phyloP scores from a whole-genome alignment of 1,284 basidiomycete species.

The Heterobasidion annosum region DNA sequence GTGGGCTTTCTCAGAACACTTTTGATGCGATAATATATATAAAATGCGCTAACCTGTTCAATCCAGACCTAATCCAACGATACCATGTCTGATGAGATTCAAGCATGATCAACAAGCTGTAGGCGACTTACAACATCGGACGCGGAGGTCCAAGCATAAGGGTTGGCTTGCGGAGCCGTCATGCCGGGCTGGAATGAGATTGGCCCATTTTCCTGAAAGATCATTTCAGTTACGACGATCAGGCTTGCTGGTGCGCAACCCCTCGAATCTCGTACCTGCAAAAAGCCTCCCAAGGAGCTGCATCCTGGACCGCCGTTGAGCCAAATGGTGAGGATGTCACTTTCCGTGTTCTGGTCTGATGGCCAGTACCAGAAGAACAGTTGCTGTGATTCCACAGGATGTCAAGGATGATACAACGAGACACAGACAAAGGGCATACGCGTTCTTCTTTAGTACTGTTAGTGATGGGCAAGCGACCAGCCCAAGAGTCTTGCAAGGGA shows the following conservation, averaged over 20 bases:
- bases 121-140: neutral
- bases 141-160: neutral
- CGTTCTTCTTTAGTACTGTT: neutral
- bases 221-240: neutral
- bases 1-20: neutral
- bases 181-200: neutral
- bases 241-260: neutral
- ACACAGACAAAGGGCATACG: neutral
- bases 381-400: neutral
- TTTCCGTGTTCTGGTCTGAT: neutral
- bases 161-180: neutral
- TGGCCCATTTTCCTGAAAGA: neutral
- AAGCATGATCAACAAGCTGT: too few relatives aligned
- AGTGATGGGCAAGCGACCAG: neutral
- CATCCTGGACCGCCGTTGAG: neutral
- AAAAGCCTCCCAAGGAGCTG: neutral
- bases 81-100: too few relatives aligned
- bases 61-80: neutral
- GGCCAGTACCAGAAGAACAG: constrained; percentile 3
- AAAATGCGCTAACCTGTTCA: neutral
- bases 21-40: neutral
- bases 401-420: neutral
- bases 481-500: neutral
- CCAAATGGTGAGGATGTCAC: constrained; percentile 1
- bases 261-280: neutral